phyloP scores from a whole-genome alignment of 2,329 filamentous ascomycete genomes.

The Tolypocladium ovalisporum region DNA sequence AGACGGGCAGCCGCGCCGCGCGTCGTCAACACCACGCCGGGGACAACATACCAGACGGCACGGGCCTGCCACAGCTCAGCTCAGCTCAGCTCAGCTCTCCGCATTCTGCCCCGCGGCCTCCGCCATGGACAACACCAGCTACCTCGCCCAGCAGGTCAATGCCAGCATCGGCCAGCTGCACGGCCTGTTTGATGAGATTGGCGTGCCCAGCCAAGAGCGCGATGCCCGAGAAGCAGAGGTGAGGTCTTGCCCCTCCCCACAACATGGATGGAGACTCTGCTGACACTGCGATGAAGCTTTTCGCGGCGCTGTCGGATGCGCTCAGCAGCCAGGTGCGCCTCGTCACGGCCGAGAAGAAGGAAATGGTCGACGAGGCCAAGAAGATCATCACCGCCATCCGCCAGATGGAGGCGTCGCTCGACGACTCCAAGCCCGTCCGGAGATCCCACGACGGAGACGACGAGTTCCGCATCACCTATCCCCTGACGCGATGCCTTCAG shows the following conservation, averaged over 20 bases:
- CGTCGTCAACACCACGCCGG: neutral
- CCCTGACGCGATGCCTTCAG: slow-evolving; percentile 69
- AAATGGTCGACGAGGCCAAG: slow-evolving; percentile 81
- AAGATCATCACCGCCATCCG: slow-evolving; percentile 74
- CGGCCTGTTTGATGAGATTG: slow-evolving; percentile 93
- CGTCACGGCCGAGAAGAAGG: slow-evolving; percentile 80
- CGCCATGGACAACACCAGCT: slow-evolving; percentile 57
- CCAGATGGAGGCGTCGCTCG: slow-evolving; percentile 87
- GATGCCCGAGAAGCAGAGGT: slow-evolving; percentile 86
- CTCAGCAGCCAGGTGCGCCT: slow-evolving; percentile 80
- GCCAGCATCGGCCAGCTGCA: slow-evolving; percentile 89
- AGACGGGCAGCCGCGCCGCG: neutral
- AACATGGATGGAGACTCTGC: neutral
- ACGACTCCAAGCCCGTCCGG: slow-evolving; percentile 53
- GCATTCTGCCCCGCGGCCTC: neutral
- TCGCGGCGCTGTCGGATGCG: slow-evolving; percentile 82
- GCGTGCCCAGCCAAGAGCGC: slow-evolving; percentile 85
- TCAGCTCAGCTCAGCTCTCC: too few species aligned
- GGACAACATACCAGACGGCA: neutral
- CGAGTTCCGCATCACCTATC: slow-evolving; percentile 69
- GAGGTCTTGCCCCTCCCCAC: neutral
- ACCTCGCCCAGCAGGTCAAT: slow-evolving; percentile 89
- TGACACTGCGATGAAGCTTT: slow-evolving; percentile 49
- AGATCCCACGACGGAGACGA: slow-evolving; percentile 56
- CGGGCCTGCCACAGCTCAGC: neutral